Conservation (phyloP, 164 flowering plant genomes). For the Macadamia integrifolia region DNA sequence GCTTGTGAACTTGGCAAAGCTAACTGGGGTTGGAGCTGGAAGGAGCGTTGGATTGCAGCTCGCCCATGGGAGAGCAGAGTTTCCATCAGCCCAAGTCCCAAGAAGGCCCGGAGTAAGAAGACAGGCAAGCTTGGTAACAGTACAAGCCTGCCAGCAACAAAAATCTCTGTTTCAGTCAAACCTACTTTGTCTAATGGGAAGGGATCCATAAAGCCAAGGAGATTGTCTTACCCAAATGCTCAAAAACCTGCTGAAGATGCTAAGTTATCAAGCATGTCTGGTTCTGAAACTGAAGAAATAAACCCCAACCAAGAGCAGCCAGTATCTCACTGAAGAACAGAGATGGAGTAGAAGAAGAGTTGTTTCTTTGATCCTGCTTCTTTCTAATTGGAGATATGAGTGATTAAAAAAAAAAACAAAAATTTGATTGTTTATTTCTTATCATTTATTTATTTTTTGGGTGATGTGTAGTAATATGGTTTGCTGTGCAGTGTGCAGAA, state of each 20-base stretch:
- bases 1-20: conserved; percentile 48
- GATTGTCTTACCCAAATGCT: conserved; percentile 39
- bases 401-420: neutral
- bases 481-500: conserved; percentile 20
- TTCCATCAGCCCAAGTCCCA: conserved; percentile 33
- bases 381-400: conserved; percentile 3
- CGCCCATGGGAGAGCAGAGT: conserved; percentile 90
- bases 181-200: conserved; percentile 37
- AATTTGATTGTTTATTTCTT: neutral
- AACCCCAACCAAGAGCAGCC: conserved; percentile 11
- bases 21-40: conserved; percentile 97
- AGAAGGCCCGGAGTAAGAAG: conserved; percentile 32
- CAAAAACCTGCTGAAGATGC: conserved; percentile 27
- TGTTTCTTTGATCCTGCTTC: conserved; percentile 2
- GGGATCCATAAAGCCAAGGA: conserved; percentile 38
- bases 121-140: conserved; percentile 23
- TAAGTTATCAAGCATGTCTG: conserved; percentile 17
- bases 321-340: conserved; percentile 2
- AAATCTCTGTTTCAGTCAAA: conserved; percentile 28
- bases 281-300: conserved; percentile 13
- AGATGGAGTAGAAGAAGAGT: neutral
- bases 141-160: conserved; percentile 15
- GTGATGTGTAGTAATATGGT: conserved; percentile 11
- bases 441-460: conserved; percentile 1
- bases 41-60: conserved; percentile 89